A percentile compares a stretch with the other conserved stretches of the same genome.
Conservation (phyloP, 257 asterid species). For the Datura wrightii region DNA sequence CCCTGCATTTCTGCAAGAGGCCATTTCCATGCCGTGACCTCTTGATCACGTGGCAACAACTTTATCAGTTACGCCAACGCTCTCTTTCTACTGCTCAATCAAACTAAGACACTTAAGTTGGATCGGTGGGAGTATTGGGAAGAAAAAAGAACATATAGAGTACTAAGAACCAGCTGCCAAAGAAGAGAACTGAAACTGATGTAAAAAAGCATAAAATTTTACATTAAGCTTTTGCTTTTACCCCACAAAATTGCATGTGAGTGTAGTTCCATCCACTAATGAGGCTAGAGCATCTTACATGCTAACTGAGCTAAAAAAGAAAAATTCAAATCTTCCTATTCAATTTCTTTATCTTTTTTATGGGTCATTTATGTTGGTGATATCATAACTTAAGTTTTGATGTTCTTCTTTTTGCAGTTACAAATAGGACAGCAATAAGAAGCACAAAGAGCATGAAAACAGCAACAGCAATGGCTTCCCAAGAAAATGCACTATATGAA, state of each 20-base stretch:
- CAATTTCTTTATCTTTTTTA: conserved; percentile 20
- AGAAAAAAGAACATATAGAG: background rate
- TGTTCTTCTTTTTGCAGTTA: conserved; percentile 69
- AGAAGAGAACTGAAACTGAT: background rate
- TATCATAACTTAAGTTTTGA: conserved; percentile 65
- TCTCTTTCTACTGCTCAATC: no score
- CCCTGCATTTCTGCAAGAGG: no score
- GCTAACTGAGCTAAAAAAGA: conserved; percentile 10
- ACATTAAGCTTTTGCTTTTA: conserved; percentile 22
- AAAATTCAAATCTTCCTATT: background rate
- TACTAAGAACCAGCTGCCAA: background rate
- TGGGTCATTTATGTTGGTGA: background rate
- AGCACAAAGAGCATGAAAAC: conserved; percentile 47
- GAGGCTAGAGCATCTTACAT: conserved; percentile 19
- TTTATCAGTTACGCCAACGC: no score
- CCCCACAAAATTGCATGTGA: conserved; percentile 24
- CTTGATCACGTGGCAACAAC: no score
- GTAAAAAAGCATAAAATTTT: background rate
- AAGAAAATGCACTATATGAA: conserved; percentile 44
- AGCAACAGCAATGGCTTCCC: conserved; percentile 52
- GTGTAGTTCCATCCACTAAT: conserved; percentile 5
- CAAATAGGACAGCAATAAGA: conserved; percentile 51
- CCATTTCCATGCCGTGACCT: no score
- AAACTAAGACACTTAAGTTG: no score
- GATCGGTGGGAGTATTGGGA: no score